phyloP scores from a whole-genome alignment of 495 filamentous ascomycete species.

The Penicillium diatomitis region DNA sequence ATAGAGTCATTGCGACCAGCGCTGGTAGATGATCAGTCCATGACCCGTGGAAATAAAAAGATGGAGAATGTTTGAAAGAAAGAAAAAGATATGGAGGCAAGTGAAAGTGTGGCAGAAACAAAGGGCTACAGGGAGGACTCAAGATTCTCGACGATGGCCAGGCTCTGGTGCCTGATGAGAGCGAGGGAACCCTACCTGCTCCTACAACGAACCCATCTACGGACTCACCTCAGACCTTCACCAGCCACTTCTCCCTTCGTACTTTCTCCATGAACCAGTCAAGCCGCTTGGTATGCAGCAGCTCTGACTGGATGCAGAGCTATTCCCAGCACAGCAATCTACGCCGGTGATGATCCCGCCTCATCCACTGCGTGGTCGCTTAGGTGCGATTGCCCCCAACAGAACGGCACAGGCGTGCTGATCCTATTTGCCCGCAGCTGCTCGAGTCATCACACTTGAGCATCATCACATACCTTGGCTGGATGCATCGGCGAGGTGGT shows the following conservation, averaged over 20 bases:
- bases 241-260: conserved; percentile 1
- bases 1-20: conserved; percentile 38
- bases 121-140: conserved; percentile 1
- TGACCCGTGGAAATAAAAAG: conserved; percentile 14
- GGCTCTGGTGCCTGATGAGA: too few species aligned
- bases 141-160: too few species aligned
- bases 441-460: too few species aligned
- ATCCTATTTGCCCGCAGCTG: too few species aligned
- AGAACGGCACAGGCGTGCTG: too few species aligned
- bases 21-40: conserved; percentile 24
- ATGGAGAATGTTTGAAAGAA: conserved; percentile 4
- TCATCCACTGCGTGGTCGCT: conserved; percentile 1
- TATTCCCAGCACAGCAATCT: conserved; percentile 11
- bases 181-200: too few species aligned
- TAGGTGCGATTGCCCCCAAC: not conserved
- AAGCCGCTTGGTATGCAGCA: conserved; percentile 4
- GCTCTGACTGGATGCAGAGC: conserved; percentile 6
- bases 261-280: conserved; percentile 12
- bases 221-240: too few species aligned
- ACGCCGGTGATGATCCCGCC: conserved; percentile 10
- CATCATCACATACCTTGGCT: too few species aligned
- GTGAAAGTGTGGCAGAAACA: not conserved
- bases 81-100: not conserved
- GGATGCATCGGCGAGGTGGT: too few species aligned
- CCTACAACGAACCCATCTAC: too few species aligned